Evolutionary conservation across 306 rosid species (phyloP).

Genomic region (Hippophae rhamnoides): DNA sequence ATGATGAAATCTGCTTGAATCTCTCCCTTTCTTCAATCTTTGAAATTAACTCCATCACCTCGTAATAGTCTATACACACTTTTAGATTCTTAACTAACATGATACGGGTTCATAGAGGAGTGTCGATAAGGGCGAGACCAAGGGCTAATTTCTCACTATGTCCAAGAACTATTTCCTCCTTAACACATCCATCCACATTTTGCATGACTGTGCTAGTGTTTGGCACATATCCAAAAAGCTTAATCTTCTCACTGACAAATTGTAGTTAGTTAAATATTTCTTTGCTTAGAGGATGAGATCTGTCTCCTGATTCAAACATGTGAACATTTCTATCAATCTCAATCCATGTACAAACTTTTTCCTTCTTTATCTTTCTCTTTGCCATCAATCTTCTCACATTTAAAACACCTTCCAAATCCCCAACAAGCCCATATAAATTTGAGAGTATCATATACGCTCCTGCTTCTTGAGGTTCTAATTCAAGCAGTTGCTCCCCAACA

Average conservation of each 20-base stretch:
- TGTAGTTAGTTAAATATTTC: slow-evolving; percentile 15
- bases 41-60: slow-evolving; percentile 8
- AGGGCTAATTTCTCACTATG: slow-evolving; percentile 23
- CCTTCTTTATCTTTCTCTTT: slow-evolving; percentile 17
- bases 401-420: slow-evolving; percentile 17
- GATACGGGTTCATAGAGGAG: slow-evolving; percentile 4
- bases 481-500: slow-evolving; percentile 15
- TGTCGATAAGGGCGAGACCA: slow-evolving; percentile 17
- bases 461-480: slow-evolving; percentile 23
- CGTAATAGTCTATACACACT: slow-evolving; percentile 20
- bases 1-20: slow-evolving; percentile 20
- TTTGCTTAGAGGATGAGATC: slow-evolving; percentile 18
- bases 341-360: slow-evolving; percentile 23
- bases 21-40: slow-evolving; percentile 22
- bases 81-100: slow-evolving; percentile 21
- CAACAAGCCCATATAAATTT: slow-evolving; percentile 24
- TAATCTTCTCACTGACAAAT: slow-evolving; percentile 11
- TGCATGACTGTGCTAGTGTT: slow-evolving; percentile 24
- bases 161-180: slow-evolving; percentile 16
- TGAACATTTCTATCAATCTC: slow-evolving; percentile 23
- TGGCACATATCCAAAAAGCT: slow-evolving; percentile 19
- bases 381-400: slow-evolving; percentile 24
- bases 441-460: slow-evolving; percentile 29
- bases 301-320: slow-evolving; percentile 22
- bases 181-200: slow-evolving; percentile 15